Base-by-base conservation (phyloP, 495 filamentous ascomycete genomes). In the Aspergillus sclerotiicarbonarius region DNA sequence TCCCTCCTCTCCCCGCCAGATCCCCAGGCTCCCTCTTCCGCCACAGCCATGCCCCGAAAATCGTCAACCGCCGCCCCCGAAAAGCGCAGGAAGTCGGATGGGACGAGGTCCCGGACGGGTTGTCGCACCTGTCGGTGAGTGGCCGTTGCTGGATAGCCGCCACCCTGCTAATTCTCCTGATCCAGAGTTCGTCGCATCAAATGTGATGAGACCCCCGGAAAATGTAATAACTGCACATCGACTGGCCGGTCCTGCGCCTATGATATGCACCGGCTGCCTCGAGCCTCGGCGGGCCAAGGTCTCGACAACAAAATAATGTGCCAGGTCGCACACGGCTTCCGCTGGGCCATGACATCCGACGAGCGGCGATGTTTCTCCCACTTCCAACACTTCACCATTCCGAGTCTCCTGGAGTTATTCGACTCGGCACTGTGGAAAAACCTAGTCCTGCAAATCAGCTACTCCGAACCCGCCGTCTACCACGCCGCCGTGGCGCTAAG, bases 301-400 rank as follows among this genome's bases (percentile, higher is more conserved):
- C 8, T 21, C 9, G 18, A 6, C 4, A 16, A 20, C 53, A 8
- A 9, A 33, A 1, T 56, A 15, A 16, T 25, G 9, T 29, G 8
- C 6, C 20, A 16, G 41, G 13, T 51, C 8, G 31, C n/a, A 8
- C 4, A 16, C 15, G 19, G 37, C 7, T 19, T 54, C 3, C 32
- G 19, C 33, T 65, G 66, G 67, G 53, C 56, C 12, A 60, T 61
- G 7, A 69, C 64, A 20, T 53, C 51, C 3, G 67, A 69, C 32
- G 67, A 69, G 60, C 51, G 53, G 12, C 67, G 67, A 33, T 69
- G 64, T 46, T 61, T 65, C 45, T 59, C 62, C 3, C 62, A 62
- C 43, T 69, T 69, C 57, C 54, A 30, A 33, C 37, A 57, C 53
- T 56, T 49, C 25, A 61, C 62, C 0, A 53, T 67, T 30, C 59